A percentile compares a stretch with the other conserved stretches of the same genome.
phyloP scores from a whole-genome alignment of 176 grass and related monocot species.

The Poa pratensis region DNA sequence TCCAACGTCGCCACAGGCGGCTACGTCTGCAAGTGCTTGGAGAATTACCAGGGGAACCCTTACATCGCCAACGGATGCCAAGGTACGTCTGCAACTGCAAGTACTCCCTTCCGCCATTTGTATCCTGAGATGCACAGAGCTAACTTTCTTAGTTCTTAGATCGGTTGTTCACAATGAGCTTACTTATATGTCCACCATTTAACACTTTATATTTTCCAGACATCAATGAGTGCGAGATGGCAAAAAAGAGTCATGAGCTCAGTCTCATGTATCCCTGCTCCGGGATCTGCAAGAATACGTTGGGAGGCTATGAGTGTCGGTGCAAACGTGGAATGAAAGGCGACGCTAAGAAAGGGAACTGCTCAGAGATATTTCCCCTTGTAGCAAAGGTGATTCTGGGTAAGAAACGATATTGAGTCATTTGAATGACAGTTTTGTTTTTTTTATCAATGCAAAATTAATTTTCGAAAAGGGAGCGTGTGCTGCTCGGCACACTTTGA shows the following conservation, averaged over 20 bases:
- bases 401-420: neutral
- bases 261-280: neutral
- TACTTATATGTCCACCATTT: neutral
- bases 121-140: too few relatives aligned
- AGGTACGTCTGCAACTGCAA: neutral
- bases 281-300: neutral
- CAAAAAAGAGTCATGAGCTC: neutral
- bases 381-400: neutral
- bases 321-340: neutral
- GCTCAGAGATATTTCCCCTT: neutral
- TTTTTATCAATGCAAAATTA: too few relatives aligned
- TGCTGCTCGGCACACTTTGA: too few relatives aligned
- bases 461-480: too few relatives aligned
- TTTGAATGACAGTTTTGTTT: too few relatives aligned
- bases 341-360: neutral
- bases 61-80: slow-evolving; percentile 9
- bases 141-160: too few relatives aligned
- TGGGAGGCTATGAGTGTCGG: neutral
- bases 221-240: neutral
- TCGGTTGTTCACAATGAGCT: neutral
- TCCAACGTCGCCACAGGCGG: neutral
- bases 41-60: neutral
- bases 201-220: neutral
- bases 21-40: neutral
- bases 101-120: too few relatives aligned